Percentiles rank a stretch among this genome's conserved stretches.
These are phyloP conservation scores for Santalum album DNA, from an alignment of 164 flowering plant genomes.

Conservation along the genomic window DNA sequence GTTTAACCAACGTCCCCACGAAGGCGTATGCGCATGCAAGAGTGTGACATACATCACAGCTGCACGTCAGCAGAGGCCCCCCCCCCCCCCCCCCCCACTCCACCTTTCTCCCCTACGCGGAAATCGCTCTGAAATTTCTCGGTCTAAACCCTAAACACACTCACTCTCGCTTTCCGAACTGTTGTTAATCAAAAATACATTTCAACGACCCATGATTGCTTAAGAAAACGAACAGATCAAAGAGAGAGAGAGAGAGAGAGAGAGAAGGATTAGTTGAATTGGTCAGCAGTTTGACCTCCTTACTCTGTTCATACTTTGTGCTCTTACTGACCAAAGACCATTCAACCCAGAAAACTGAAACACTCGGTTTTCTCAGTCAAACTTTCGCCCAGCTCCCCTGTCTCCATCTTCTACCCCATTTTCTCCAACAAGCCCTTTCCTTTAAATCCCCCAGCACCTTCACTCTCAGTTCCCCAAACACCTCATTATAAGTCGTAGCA, in stretches of 20 bases:
- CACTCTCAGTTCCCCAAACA: neutral
- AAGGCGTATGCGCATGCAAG: too few relatives aligned
- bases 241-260: neutral
- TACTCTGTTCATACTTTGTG: neutral
- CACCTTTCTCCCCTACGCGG: too few relatives aligned
- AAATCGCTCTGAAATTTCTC: too few relatives aligned
- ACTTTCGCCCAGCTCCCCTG: conserved; percentile 11
- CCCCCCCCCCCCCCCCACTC: neutral
- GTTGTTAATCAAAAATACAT: neutral
- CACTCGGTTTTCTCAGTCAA: conserved; percentile 43
- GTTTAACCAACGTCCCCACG: too few relatives aligned
- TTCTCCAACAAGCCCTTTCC: neutral
- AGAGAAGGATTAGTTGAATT: conserved; percentile 7
- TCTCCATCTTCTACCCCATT: neutral
- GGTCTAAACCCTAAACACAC: too few relatives aligned
- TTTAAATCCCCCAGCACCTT: conserved; percentile 10
- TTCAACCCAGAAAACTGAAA: conserved; percentile 19
- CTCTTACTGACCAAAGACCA: conserved; percentile 24
- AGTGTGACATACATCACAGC: too few relatives aligned
- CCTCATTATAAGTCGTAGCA: too few relatives aligned
- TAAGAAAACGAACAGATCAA: neutral
- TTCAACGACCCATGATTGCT: too few relatives aligned
- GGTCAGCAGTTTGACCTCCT: conserved; percentile 15
- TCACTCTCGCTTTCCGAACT: too few relatives aligned
- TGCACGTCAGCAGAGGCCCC: too few relatives aligned